Percentiles rank a stretch among this genome's conserved stretches.
phyloP scores from a whole-genome alignment of 2,329 filamentous ascomycete genomes.

The Penicillium brevicompactum region DNA sequence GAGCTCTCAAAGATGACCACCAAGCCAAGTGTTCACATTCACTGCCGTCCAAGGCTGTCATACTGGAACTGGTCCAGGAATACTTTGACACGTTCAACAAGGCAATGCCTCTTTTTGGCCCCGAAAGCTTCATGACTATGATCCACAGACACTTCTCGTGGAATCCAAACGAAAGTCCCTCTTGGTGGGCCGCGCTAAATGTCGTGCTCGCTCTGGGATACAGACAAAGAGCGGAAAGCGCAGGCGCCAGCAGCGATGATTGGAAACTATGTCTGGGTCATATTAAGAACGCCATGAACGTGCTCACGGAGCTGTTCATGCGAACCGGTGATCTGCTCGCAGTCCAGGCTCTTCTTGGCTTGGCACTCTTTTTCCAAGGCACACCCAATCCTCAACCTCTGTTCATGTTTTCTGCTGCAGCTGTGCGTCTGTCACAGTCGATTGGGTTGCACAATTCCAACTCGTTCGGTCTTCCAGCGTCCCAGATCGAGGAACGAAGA shows the following conservation, averaged over 20 bases:
- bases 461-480: conserved; percentile 9
- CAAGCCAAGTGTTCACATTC: conserved; percentile 12
- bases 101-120: conserved; percentile 13
- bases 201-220: conserved; percentile 24
- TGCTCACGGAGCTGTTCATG: conserved; percentile 19
- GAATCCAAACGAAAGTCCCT: conserved; percentile 22
- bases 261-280: conserved; percentile 23
- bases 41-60: conserved; percentile 10
- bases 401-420: conserved; percentile 23
- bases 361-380: conserved; percentile 26
- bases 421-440: conserved; percentile 25
- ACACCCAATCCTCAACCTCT: conserved; percentile 25
- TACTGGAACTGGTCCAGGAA: conserved; percentile 10
- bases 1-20: conserved; percentile 13
- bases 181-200: conserved; percentile 23
- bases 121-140: conserved; percentile 6
- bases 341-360: conserved; percentile 21
- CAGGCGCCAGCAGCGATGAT: conserved; percentile 5
- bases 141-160: conserved; percentile 21
- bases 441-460: conserved; percentile 23
- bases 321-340: conserved; percentile 18
- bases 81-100: conserved; percentile 18
- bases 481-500: conserved; percentile 18
- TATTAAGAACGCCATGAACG: conserved; percentile 23
- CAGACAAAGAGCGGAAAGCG: conserved; percentile 12